A percentile compares a stretch with the other conserved stretches of the same genome.
phyloP scores from a whole-genome alignment of 768 basidiomycete species.

The Austroboletus festivus region DNA sequence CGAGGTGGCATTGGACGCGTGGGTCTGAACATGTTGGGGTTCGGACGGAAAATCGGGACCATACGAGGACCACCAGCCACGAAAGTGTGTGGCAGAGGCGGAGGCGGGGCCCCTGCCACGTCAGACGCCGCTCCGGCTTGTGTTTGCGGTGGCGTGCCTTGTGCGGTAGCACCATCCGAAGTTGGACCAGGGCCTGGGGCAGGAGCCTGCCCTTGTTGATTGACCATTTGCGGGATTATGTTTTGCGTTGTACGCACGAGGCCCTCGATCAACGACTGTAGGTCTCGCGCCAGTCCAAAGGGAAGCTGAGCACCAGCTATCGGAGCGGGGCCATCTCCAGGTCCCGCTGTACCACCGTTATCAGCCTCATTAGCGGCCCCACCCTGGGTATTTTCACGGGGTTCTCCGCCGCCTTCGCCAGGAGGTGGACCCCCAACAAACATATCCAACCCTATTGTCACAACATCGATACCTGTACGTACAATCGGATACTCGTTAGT shows the following conservation, averaged over 20 bases:
- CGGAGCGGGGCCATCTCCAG: conserved; percentile 7
- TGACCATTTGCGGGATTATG: conserved; percentile 23
- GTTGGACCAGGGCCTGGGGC: conserved; percentile 1
- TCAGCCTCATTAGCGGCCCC: background rate
- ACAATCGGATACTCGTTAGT: conserved; percentile 14
- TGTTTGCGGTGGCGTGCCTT: conserved; percentile 6
- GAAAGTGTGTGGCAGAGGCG: background rate
- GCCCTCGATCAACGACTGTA: conserved; percentile 26
- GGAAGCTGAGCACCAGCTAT: conserved; percentile 19
- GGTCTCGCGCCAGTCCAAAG: conserved; percentile 19
- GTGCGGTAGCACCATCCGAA: background rate
- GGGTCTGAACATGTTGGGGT: conserved; percentile 24
- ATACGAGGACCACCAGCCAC: conserved; percentile 14
- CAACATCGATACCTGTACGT: conserved; percentile 20
- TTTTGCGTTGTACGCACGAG: conserved; percentile 25
- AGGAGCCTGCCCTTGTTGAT: conserved; percentile 8
- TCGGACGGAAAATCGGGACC: conserved; percentile 13
- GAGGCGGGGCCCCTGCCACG: conserved; percentile 8
- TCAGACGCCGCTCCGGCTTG: conserved; percentile 8
- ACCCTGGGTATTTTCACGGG: conserved; percentile 8
- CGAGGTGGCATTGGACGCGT: conserved; percentile 25
- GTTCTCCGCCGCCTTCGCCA: conserved; percentile 8
- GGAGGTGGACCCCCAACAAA: conserved; percentile 26
- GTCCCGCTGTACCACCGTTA: background rate
- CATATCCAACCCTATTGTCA: conserved; percentile 43